Evolutionary conservation across 1,139 yeast genomes (phyloP).

Genomic region (Ogataea hybrid): DNA sequence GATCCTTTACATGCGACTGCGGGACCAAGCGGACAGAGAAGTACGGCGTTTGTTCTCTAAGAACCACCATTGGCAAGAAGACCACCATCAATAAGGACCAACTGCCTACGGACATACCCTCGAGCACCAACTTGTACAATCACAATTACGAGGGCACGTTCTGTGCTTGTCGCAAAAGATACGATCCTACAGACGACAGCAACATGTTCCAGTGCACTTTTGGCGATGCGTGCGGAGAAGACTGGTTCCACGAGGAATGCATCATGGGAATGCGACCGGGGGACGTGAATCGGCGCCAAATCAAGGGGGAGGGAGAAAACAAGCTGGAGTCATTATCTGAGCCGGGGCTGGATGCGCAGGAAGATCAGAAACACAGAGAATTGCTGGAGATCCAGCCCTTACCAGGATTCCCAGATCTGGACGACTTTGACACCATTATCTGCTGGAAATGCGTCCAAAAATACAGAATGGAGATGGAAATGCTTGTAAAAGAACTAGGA

Average conservation of each 20-base stretch:
- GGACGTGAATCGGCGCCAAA: constrained; percentile 28
- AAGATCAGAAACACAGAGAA: constrained; percentile 19
- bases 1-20: constrained; percentile 87
- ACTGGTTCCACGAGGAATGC: constrained; percentile 95
- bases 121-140: constrained; percentile 58
- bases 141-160: constrained; percentile 78
- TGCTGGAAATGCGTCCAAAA: constrained; percentile 80
- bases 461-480: constrained; percentile 37
- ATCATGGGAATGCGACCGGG: constrained; percentile 63
- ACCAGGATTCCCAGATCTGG: constrained; percentile 60
- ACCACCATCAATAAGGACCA: constrained; percentile 1
- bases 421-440: constrained; percentile 63
- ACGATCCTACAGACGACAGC: constrained; percentile 69
- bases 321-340: constrained; percentile 43
- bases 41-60: constrained; percentile 60
- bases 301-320: constrained; percentile 34
- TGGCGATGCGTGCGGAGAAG: constrained; percentile 85
- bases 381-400: constrained; percentile 37
- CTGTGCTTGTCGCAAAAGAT: constrained; percentile 64
- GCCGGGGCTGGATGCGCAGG: constrained; percentile 48
- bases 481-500: constrained; percentile 26
- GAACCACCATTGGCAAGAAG: constrained; percentile 32
- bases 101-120: constrained; percentile 39
- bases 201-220: constrained; percentile 88
- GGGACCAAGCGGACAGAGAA: constrained; percentile 68